Evolutionary conservation across 352 stramenopile genomes (phyloP).

Genomic region (Hyaloperonospora brassicae): DNA sequence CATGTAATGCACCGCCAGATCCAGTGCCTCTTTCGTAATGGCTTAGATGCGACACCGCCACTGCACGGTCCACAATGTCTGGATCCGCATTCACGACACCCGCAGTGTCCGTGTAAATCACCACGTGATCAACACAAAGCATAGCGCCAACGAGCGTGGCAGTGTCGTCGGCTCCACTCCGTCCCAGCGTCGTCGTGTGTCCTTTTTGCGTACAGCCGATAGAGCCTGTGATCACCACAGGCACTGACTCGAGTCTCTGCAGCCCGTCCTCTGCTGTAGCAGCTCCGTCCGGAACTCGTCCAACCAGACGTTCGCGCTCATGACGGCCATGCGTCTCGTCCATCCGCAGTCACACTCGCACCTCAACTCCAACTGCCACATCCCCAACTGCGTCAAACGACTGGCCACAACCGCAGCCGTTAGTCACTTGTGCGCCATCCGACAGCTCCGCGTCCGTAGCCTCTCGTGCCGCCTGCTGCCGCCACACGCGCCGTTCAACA

Average conservation of each 20-base stretch:
- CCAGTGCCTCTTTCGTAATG: slow-evolving; percentile 75
- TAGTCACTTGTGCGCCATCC: slow-evolving; percentile 69
- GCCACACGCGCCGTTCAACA: slow-evolving; percentile 61
- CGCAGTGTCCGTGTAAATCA: slow-evolving; percentile 82
- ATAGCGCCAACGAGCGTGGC: slow-evolving; percentile 70
- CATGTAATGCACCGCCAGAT: slow-evolving; percentile 76
- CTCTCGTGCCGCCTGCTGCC: slow-evolving; percentile 61
- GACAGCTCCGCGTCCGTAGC: slow-evolving; percentile 70
- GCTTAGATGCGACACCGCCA: slow-evolving; percentile 64
- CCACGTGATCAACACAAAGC: slow-evolving; percentile 62
- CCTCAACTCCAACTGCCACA: slow-evolving; percentile 55
- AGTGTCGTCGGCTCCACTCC: slow-evolving; percentile 81
- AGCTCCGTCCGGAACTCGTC: slow-evolving; percentile 69
- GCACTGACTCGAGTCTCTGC: slow-evolving; percentile 37
- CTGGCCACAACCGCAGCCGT: slow-evolving; percentile 63
- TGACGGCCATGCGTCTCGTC: slow-evolving; percentile 59
- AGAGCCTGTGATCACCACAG: slow-evolving; percentile 76
- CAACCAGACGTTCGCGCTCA: slow-evolving; percentile 73
- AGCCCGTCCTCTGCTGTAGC: slow-evolving; percentile 31
- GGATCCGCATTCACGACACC: slow-evolving; percentile 80
- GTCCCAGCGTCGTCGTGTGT: slow-evolving; percentile 66
- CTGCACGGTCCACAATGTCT: slow-evolving; percentile 63
- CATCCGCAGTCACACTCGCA: slow-evolving; percentile 66
- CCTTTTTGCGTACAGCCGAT: slow-evolving; percentile 52
- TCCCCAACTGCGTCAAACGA: slow-evolving; percentile 51